Evolutionary conservation across 768 basidiomycete genomes (phyloP), one percentile per base, ranked within the genome.

Genomic region (Lanmaoa pseudosensibilis): DNA sequence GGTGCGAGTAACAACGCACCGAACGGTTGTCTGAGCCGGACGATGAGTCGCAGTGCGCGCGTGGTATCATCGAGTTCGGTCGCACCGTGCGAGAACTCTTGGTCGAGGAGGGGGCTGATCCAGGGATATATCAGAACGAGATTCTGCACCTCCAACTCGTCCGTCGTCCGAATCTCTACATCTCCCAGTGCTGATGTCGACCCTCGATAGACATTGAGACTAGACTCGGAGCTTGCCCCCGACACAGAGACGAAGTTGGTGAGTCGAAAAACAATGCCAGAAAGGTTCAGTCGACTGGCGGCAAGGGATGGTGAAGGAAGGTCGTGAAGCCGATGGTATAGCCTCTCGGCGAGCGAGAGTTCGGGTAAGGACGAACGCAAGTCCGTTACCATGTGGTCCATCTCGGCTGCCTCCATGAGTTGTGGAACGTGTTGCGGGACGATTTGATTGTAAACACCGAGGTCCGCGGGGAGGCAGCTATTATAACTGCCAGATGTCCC

Each of bases 111-210:
- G 15, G 34, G 34, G 15, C 15, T 36, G 13, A 36, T 36, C 34
- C 61, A 63, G 4, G 60, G 60, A 39, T 61, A 55, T 12, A 63
- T 18, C 13, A 63, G 53, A 16, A 15, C 13, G 5, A 62, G 27
- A 12, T 16, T 32, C 5, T 52, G 9, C 52, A 9, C 48, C 15
- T 5, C 19, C 2, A 61, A n/a, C 16, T 54, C 8, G 13, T 34
- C 47, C 10, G 2, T 38, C 4, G 60, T 60, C 47, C 38, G 25
- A 33, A 61, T 56, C 27, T 45, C 48, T 8, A 62, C 10, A 1
- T 48, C 55, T 0, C 55, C 54, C 2, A 62, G 11, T 5, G 8
- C 18, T 8, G 16, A 9, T 2, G 52, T 33, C 10, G 44, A 43
- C 11, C 27, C 44, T 23, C 23, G 44, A 41, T 59, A 61, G 2